These are phyloP conservation scores for Harrya chromipes DNA, from an alignment of 768 basidiomycete genomes.

Conservation along the genomic window DNA sequence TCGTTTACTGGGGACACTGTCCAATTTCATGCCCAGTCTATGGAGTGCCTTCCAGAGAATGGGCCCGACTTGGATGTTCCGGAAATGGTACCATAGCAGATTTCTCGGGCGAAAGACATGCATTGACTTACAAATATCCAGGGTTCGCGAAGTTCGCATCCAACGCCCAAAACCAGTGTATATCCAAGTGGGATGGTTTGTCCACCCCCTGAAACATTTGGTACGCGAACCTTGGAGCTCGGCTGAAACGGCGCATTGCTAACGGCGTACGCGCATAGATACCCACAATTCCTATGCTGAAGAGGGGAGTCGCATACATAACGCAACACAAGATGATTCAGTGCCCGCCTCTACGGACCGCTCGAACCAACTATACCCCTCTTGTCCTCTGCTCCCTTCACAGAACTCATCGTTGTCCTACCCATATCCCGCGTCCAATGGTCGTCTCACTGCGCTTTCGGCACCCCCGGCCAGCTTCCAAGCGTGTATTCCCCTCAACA, in stretches of 20 bases:
- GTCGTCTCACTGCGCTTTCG: no score
- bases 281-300: background rate
- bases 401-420: background rate
- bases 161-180: background rate
- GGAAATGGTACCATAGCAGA: conserved; percentile 10
- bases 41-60: background rate
- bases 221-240: background rate
- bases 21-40: background rate
- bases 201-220: background rate
- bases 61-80: background rate
- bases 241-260: background rate
- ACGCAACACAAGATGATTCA: background rate
- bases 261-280: background rate
- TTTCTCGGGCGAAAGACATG: conserved; percentile 1
- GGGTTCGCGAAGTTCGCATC: background rate
- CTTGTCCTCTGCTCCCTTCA: background rate
- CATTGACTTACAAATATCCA: conserved; percentile 11
- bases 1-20: background rate
- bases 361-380: background rate
- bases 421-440: background rate
- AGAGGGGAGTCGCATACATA: background rate
- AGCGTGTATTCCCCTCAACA: conserved; percentile 19
- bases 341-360: background rate
- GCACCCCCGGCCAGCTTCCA: background rate
- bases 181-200: background rate